These are phyloP conservation scores for Neurospora sp. DNA, from an alignment of 495 filamentous ascomycete species.

Conservation along the genomic window DNA sequence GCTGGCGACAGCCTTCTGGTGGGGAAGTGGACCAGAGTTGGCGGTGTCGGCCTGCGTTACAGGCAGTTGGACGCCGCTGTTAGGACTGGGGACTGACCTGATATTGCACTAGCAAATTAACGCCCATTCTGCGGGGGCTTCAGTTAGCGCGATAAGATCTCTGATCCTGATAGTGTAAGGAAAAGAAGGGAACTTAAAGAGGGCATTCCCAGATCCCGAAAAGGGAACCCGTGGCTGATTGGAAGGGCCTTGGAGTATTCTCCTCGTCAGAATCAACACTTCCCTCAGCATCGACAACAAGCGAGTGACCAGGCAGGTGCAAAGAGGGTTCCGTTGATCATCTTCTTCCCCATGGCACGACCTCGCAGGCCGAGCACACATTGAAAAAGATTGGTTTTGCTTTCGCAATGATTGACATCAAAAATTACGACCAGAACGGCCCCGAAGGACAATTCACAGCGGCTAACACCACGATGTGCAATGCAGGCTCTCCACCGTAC, in stretches of 20 bases:
- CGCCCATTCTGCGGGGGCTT: too few species aligned
- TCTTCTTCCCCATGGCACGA: not conserved
- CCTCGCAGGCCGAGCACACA: not conserved
- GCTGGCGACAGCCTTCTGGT: not conserved
- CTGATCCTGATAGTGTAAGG: not conserved
- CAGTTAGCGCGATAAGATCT: not conserved
- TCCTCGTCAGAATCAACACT: not conserved
- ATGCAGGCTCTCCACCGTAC: not conserved
- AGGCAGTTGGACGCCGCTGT: not conserved
- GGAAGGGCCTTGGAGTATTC: too few species aligned
- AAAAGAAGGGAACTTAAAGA: not conserved
- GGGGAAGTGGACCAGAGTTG: not conserved
- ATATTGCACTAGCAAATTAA: not conserved
- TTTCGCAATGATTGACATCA: not conserved
- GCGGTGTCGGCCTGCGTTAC: not conserved
- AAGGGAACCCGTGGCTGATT: not conserved
- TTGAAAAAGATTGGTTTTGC: not conserved
- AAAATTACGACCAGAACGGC: not conserved
- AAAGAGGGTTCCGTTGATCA: not conserved
- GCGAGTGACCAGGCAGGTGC: not conserved
- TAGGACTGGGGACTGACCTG: not conserved
- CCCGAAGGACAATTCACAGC: not conserved
- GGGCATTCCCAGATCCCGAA: too few species aligned
- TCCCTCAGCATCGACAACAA: not conserved
- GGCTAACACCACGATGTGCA: not conserved